Base-by-base conservation (phyloP, 2,329 filamentous ascomycete species). In the Beauveria australis region DNA sequence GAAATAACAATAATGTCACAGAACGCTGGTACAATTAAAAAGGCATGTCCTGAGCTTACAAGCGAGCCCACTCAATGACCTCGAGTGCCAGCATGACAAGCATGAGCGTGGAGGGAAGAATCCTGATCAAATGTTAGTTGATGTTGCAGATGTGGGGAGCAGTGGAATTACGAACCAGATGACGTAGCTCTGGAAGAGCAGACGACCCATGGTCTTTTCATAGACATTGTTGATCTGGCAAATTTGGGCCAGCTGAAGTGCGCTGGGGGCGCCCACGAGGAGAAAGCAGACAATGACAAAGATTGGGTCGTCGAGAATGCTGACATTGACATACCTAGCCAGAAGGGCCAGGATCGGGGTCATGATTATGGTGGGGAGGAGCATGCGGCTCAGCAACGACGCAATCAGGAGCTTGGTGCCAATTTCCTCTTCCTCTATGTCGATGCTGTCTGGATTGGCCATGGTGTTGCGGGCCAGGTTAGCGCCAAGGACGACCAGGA, bases 281-380 rank as follows among this genome's bases (percentile, higher is more conserved):
- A 99, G 80, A 81, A 97, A 99, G 76, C 92, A 97, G 41, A 99
- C 94, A 66, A 99, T 91, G 66, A 99, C 87, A 74, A 99, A 99
- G 68, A 99, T 99, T 10, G 94, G 94, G 71, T 99, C 94, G 71
- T 95, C 94, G 40, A 99, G 79, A 67, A 99, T 97, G 78, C 90
- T 95, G 69, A 99, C 83, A 3, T 91, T 91, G 28, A 96, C 84
- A 70, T 88, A 97, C 72, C 97, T 97, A 62, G 94, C 94, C 51
- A 89, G 82, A 18, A 97, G 64, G 0, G 93, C 93, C 41, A 99
- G 77, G 51, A 97, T 78, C 2, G 94, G 94, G 0, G 92, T 90
- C 91, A 97, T 97, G 72, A 97, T 83, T 46, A 95, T 69, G 0
- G 91, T 96, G 1, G 94, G 94, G 5, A 99, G 80, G 7, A 97